Evolutionary conservation across 2,329 filamentous ascomycete species (phyloP).

Genomic region (Alternaria conjuncta): DNA sequence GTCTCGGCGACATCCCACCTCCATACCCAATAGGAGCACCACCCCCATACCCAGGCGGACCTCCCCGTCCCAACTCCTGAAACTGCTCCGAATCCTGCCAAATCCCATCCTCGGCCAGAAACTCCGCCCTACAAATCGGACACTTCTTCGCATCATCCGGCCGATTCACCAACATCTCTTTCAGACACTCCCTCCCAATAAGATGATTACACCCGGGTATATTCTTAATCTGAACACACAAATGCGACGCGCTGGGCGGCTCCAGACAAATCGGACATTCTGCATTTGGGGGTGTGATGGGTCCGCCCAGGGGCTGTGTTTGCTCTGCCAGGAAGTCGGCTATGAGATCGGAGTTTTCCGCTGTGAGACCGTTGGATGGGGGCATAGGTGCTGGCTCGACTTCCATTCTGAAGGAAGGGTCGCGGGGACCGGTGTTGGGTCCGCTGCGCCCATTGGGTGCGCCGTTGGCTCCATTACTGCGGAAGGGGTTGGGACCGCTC

Average conservation of each 20-base stretch:
- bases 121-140: conserved; percentile 26
- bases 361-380: neutral
- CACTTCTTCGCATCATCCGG: conserved; percentile 17
- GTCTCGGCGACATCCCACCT: neutral
- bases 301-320: neutral
- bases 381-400: neutral
- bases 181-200: conserved; percentile 22
- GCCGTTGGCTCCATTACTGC: neutral
- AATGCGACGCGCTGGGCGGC: conserved; percentile 5
- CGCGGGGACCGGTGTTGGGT: neutral
- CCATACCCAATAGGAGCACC: neutral
- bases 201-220: conserved; percentile 22
- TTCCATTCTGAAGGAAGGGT: neutral
- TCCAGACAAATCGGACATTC: conserved; percentile 20
- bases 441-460: neutral
- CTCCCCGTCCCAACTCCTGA: neutral
- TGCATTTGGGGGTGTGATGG: neutral
- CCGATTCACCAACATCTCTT: conserved; percentile 7
- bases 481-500: neutral
- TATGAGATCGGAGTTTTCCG: neutral
- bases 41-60: neutral
- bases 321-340: conserved; percentile 5
- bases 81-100: neutral
- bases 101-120: conserved; percentile 5
- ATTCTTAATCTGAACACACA: conserved; percentile 16